Evolutionary conservation across 2,329 filamentous ascomycete genomes (phyloP), one percentile per base, ranked within the genome.

Genomic region (Pseudogymnoascus destructans): DNA sequence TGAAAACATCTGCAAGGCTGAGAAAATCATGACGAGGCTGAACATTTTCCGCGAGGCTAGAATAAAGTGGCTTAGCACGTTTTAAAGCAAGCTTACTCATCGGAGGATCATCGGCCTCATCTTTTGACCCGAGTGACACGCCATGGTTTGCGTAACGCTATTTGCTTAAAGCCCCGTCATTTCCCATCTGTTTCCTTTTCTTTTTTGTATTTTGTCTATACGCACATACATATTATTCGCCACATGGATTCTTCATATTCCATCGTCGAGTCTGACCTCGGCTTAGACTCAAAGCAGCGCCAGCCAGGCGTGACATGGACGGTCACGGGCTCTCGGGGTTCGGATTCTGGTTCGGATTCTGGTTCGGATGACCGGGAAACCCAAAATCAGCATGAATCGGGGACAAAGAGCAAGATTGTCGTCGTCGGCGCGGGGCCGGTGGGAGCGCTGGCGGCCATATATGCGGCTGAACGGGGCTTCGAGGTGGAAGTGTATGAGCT

Each of bases 401-500:
- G 21, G 40, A 25, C 19, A 25, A 46, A 46, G 21, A 7, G 13
- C 40, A 46, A 46, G 40, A 46, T 46, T 58, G 79, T 95, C 17
- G 79, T 98, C 52, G 85, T 98, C 55, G 93, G 93, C 58, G 93
- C 91, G 58, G 93, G 93, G 1, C 93, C 93, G 0, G 93, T 98
- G 6, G 93, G 93, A 36, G 89, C 91, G 9, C 76, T 98, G 40
- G 91, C 93, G 21, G 93, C 90, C 42, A 75, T 98, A 5, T 98
- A 97, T 74, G 92, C 93, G 58, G 92, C 93, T 3, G 81, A 86
- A 64, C 79, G 92, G 70, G 93, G 91, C 42, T 84, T 95, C 70
- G 76, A 92, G 67, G 93, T 98, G 30, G 90, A 96, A 70, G 79
- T 98, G 55, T 98, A 97, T 71, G 93, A 98, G 73, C 75, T 98